These are phyloP conservation scores for Penicillium vulpinum DNA, from an alignment of 2,329 filamentous ascomycete genomes.

Conservation along the genomic window DNA sequence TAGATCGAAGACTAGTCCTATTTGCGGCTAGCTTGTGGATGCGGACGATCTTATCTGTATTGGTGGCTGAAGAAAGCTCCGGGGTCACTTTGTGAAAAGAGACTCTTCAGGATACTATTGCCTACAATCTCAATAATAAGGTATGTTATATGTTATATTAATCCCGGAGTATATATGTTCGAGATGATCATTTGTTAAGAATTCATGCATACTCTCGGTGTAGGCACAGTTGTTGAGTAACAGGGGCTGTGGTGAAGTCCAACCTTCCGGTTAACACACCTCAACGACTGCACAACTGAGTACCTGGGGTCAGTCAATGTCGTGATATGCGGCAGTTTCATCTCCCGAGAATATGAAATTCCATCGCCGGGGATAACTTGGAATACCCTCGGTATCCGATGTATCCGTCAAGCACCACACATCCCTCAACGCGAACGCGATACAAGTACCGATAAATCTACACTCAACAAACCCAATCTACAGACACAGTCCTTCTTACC, in stretches of 20 bases:
- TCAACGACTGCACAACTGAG: not conserved
- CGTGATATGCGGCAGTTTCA: too few species aligned
- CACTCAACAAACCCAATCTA: not conserved
- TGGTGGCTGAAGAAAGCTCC: not conserved
- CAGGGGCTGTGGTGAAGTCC: too few species aligned
- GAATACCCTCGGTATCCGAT: not conserved
- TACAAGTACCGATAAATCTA: not conserved
- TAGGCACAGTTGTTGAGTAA: not conserved
- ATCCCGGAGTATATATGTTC: too few species aligned
- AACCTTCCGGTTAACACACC: too few species aligned
- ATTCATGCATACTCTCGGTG: not conserved
- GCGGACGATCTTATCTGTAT: constrained; percentile 3
- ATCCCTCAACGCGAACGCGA: not conserved
- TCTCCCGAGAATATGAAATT: not conserved
- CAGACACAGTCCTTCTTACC: not conserved
- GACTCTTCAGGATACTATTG: not conserved
- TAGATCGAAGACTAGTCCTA: constrained; percentile 4
- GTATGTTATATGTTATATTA: not conserved
- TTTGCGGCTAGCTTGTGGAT: constrained; percentile 4
- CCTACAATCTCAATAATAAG: not conserved
- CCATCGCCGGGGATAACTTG: not conserved
- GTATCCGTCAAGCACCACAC: not conserved
- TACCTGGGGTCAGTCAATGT: not conserved
- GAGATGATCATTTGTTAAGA: not conserved
- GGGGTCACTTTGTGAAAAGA: not conserved